Evolutionary conservation across 805 yeast genomes (phyloP), one percentile per base, ranked within the genome.

Genomic region (Candida patagonica): DNA sequence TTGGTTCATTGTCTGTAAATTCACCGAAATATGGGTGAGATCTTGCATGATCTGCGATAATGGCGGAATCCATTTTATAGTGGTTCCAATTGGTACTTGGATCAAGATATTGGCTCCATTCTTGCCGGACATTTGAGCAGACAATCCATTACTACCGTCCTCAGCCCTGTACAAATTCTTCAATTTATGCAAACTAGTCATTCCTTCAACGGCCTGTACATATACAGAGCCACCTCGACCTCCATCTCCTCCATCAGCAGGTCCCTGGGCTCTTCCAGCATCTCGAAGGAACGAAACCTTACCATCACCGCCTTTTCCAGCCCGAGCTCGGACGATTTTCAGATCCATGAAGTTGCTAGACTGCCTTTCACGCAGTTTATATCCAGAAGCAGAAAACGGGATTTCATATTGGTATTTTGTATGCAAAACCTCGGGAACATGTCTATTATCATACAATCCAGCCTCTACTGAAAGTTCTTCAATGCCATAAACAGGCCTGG

Each of bases 191-290:
- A 92, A 60, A 3, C 92, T 79, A 26, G 77, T 73, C 31, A 83
- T 51, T 17, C 82, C 83, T 37, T 74, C 74, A 1, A 79, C 77
- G 2, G 94, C 95, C 55, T 80, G 84, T 2, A 92, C 74, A 55
- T 80, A 89, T 2, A 92, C 71, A 39, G 79, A 70, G 2, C 98
- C 98, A 17, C 98, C 98, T 45, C 69, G 65, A 4, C 97, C 98
- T 23, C 98, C 98, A 62, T 92, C 96, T 7, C 98, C 98, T n/a
- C 98, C 98, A 59, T 88, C 94, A 0, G 98, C 95, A 0, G 98
- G 97, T 0, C 98, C 98, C 15, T 71, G 70, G 0, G 95, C 70
- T 31, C 84, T 63, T 30, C 87, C 84, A 3, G 95, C 83, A 49
- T 86, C 97, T 48, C 96, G 67, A 43, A 79, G 72, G 60, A 92